Percentiles rank a stretch among this genome's conserved stretches.
Evolutionary conservation across 176 grass and related monocot genomes (phyloP).

Genomic region (Juncus effusus): DNA sequence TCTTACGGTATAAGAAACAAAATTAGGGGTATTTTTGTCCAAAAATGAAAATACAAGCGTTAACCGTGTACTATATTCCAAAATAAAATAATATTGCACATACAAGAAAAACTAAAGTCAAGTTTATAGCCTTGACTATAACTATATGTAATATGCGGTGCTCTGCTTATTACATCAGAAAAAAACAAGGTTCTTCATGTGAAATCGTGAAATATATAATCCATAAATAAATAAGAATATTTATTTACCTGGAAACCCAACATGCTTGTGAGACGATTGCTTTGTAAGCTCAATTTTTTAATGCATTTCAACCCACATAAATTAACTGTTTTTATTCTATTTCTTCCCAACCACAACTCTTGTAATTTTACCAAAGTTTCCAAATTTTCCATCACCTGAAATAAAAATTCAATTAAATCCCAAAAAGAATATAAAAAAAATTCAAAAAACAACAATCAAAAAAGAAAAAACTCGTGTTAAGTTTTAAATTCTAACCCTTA

Average conservation of each 20-base stretch:
- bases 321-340: constrained; percentile 68
- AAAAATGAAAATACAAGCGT: no score
- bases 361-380: constrained; percentile 67
- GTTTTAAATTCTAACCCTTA: constrained; percentile 56
- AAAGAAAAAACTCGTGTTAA: not conserved
- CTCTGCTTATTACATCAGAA: no score
- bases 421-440: constrained; percentile 2
- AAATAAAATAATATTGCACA: no score
- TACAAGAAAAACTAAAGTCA: no score
- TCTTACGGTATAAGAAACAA: no score
- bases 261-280: constrained; percentile 78
- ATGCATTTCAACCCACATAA: constrained; percentile 86
- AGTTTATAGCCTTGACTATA: no score
- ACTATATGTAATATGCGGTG: no score
- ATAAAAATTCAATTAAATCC: constrained; percentile 20
- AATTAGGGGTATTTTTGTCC: no score
- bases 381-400: constrained; percentile 88
- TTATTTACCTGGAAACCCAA: constrained; percentile 72
- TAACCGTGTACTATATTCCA: no score
- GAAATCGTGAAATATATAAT: not conserved
- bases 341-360: constrained; percentile 91
- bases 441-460: not conserved
- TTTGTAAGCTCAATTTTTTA: constrained; percentile 90
- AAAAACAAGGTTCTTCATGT: not conserved
- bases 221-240: not conserved